Evolutionary conservation across 2,329 filamentous ascomycete species (phyloP).

Genomic region (Alternaria arbusti): DNA sequence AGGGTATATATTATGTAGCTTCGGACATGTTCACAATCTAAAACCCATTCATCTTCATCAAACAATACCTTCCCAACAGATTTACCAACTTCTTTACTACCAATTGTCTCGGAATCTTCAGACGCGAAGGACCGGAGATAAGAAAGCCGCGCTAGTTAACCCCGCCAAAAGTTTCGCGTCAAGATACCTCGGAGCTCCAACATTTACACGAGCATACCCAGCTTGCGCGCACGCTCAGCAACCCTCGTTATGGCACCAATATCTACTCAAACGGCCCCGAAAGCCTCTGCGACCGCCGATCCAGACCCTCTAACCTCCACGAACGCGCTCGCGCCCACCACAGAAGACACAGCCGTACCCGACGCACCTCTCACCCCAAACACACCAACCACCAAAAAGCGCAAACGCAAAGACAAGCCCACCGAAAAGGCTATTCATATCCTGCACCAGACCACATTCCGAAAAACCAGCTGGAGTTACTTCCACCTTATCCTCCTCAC

Average conservation of each 20-base stretch:
- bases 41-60: too few species aligned
- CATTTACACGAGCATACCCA: too few species aligned
- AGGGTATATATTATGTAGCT: too few species aligned
- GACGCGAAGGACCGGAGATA: conserved; percentile 14
- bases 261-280: background rate
- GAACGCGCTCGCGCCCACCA: too few species aligned
- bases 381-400: conserved; percentile 4
- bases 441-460: conserved; percentile 48
- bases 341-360: background rate
- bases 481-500: conserved; percentile 49
- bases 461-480: conserved; percentile 50
- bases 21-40: too few species aligned
- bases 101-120: background rate
- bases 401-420: conserved; percentile 18
- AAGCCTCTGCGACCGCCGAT: background rate
- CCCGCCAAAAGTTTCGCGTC: conserved; percentile 30
- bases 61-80: too few species aligned
- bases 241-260: background rate
- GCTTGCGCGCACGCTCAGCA: too few species aligned
- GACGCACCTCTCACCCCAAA: background rate
- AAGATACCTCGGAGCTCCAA: background rate
- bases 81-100: too few species aligned
- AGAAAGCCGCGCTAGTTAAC: conserved; percentile 26
- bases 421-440: conserved; percentile 17
- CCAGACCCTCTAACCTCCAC: too few species aligned